A percentile compares a stretch with the other conserved stretches of the same genome.
Conservation (phyloP, 495 filamentous ascomycete genomes). For the Aspergillus cavernicola region DNA sequence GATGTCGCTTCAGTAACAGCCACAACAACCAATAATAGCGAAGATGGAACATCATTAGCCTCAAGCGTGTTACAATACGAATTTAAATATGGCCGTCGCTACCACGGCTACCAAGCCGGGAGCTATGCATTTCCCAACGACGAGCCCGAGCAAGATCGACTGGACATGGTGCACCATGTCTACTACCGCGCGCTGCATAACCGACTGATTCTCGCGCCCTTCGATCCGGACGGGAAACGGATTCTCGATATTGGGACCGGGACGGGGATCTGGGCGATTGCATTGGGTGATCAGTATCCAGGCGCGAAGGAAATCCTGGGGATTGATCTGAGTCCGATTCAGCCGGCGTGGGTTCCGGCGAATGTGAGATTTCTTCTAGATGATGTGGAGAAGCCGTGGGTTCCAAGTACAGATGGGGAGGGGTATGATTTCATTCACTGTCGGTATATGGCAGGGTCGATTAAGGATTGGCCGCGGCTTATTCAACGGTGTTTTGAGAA, state of each 20-base stretch:
- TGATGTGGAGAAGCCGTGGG: constrained; percentile 28
- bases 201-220: constrained; percentile 19
- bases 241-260: constrained; percentile 30
- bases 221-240: constrained; percentile 8
- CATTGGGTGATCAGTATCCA: constrained; percentile 28
- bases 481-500: constrained; percentile 21
- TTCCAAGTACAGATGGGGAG: not conserved
- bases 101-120: constrained; percentile 21
- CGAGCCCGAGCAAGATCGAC: constrained; percentile 23
- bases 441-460: constrained; percentile 32
- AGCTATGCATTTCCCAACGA: constrained; percentile 28
- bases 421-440: constrained; percentile 31
- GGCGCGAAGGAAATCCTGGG: constrained; percentile 20
- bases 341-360: constrained; percentile 35
- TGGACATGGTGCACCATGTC: constrained; percentile 25
- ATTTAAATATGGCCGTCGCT: constrained; percentile 25
- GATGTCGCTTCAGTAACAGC: not conserved
- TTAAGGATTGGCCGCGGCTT: constrained; percentile 30
- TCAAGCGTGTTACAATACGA: constrained; percentile 23
- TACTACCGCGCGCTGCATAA: constrained; percentile 14
- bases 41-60: constrained; percentile 27
- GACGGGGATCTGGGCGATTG: constrained; percentile 55
- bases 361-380: constrained; percentile 44
- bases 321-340: constrained; percentile 48
- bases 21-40: not conserved